A percentile compares a stretch with the other conserved stretches of the same genome.
These are phyloP conservation scores for Spinacia oleracea DNA, from an alignment of 179 eudicot species.

Conservation along the genomic window DNA sequence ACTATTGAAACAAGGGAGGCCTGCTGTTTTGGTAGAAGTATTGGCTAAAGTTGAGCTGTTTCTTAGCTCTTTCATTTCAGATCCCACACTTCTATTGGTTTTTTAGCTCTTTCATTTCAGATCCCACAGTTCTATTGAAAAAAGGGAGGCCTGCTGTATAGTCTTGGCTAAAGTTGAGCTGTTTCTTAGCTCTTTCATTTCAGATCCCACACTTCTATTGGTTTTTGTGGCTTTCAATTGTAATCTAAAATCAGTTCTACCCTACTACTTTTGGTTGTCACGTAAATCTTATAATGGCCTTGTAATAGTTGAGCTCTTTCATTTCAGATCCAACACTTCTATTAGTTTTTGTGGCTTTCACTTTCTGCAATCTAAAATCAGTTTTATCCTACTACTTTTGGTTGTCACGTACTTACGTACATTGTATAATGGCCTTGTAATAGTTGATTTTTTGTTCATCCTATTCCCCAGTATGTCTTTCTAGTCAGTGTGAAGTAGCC, in stretches of 20 bases:
- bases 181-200: background rate
- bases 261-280: background rate
- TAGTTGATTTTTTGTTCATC: background rate
- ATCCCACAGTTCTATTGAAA: background rate
- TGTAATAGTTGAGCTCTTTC: background rate
- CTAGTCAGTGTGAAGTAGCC: background rate
- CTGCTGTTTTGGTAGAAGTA: background rate
- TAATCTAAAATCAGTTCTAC: background rate
- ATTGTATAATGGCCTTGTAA: background rate
- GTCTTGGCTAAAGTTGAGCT: background rate
- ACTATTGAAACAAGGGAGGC: conserved; percentile 2
- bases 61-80: background rate
- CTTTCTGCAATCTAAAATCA: background rate
- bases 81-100: background rate
- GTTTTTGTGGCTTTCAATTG: background rate
- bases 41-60: background rate
- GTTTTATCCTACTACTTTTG: background rate
- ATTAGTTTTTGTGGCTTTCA: background rate
- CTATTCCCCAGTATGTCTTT: background rate
- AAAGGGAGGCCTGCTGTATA: too few species aligned
- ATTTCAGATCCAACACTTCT: background rate
- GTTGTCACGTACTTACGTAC: background rate
- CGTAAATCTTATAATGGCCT: background rate
- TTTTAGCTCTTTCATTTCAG: too few species aligned
- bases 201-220: background rate